Evolutionary conservation across 2,329 filamentous ascomycete genomes (phyloP), one percentile per base, ranked within the genome.

Genomic region (Annulohypoxylon truncatum): DNA sequence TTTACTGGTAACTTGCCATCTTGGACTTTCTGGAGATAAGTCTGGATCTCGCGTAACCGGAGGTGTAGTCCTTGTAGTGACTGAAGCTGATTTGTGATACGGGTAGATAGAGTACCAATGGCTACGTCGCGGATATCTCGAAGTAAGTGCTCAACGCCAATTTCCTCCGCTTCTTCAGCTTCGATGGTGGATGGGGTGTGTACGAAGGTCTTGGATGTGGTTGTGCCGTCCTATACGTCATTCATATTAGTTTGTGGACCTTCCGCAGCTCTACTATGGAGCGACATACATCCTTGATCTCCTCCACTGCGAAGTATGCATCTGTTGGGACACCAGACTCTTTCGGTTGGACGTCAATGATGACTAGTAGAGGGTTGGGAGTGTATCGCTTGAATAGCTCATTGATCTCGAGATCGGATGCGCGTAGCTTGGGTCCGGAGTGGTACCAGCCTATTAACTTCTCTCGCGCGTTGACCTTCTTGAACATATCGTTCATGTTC

Each of bases 371-470:
- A 53, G 96, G 96, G 77, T 98, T 97, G 18, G 96, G 93, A 56
- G 94, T 97, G 84, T 99, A 99, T 84, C 94, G 89, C 86, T 99
- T 99, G 89, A 99, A 98, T 64, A 99, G 89, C 83, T 99, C 96
- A 82, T 99, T 99, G 90, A 99, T 97, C 83, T 98, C 93, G 72
- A 99, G 84, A 85, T 99, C 96, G 47, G 96, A 97, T 60, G 94
- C 95, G 78, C 96, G 90, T 76, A 99, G 86, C 86, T 98, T 99
- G 38, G 96, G 96, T 42, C 96, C 96, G 18, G 96, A 97, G 82
- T 99, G 96, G 82, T 99, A 99, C 96, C 96, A 99, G 77, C 96
- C 96, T 86, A 99, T 96, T 79, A 99, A 87, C 89, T 98, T 98
- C 84, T 99, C 96, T 70, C 93, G 87, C 67, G 96, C 96, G 84